A percentile compares a stretch with the other conserved stretches of the same genome.
Conservation (phyloP, 2,329 filamentous ascomycete genomes). For the Massarina eburnea region DNA sequence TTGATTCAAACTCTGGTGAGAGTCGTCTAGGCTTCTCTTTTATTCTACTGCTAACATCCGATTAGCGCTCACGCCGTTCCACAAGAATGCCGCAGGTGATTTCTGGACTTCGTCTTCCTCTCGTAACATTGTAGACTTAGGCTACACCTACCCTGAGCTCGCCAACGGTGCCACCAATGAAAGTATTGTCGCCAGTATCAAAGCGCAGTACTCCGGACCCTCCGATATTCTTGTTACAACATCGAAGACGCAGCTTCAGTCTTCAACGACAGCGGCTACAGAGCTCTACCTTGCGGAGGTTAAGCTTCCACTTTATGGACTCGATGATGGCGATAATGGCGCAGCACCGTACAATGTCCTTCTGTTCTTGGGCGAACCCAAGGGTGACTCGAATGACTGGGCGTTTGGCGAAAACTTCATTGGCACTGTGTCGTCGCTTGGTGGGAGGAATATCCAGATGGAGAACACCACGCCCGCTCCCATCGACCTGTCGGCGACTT, state of each 20-base stretch:
- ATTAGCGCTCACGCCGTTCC: slow-evolving; percentile 20
- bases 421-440: slow-evolving; percentile 12
- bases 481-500: slow-evolving; percentile 10
- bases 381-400: slow-evolving; percentile 10
- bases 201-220: slow-evolving; percentile 14
- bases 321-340: slow-evolving; percentile 10
- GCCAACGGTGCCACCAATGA: slow-evolving; percentile 10
- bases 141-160: slow-evolving; percentile 27
- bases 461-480: slow-evolving; percentile 5
- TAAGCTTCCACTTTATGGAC: slow-evolving; percentile 11
- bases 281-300: slow-evolving; percentile 12
- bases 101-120: slow-evolving; percentile 20
- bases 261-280: slow-evolving; percentile 1
- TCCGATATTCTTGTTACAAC: slow-evolving; percentile 6
- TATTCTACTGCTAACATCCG: background rate
- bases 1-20: slow-evolving; percentile 54
- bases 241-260: slow-evolving; percentile 3
- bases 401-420: slow-evolving; percentile 7
- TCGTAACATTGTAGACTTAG: slow-evolving; percentile 12
- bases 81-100: slow-evolving; percentile 17
- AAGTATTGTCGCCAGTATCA: slow-evolving; percentile 14
- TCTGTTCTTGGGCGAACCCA: slow-evolving; percentile 15
- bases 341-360: slow-evolving; percentile 15
- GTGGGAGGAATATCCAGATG: slow-evolving; percentile 6
- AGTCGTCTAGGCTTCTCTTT: background rate